phyloP scores from a whole-genome alignment of 352 stramenopile species.

The Globisporangium recalcitrans region DNA sequence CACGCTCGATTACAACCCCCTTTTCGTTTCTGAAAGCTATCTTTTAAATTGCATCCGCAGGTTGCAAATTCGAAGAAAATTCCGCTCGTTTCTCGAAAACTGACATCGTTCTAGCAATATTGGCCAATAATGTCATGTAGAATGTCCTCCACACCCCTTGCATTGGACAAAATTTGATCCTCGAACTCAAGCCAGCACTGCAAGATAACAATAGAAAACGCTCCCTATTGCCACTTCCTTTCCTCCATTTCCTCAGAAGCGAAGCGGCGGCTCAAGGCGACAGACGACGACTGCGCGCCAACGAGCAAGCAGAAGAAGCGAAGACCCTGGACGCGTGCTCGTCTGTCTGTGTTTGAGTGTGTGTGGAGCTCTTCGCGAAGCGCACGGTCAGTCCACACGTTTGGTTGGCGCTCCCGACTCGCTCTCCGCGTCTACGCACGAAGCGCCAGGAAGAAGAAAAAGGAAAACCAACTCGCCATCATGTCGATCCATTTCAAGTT shows the following conservation, averaged over 20 bases:
- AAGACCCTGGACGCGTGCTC: neutral
- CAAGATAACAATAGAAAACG: neutral
- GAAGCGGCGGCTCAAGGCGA: neutral
- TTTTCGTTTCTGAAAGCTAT: neutral
- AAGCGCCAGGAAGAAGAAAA: neutral
- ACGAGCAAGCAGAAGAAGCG: neutral
- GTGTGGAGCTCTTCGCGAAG: neutral
- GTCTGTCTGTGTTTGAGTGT: neutral
- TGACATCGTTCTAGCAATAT: neutral
- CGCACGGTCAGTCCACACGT: no score
- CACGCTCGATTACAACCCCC: neutral
- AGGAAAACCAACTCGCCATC: constrained; percentile 25
- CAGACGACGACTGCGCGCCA: neutral
- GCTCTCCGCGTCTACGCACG: neutral
- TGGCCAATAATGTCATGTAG: neutral
- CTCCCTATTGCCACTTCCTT: neutral
- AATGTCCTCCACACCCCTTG: neutral
- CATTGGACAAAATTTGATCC: neutral
- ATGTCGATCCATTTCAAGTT: constrained; percentile 93
- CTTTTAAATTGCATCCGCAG: neutral
- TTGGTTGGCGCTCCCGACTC: neutral
- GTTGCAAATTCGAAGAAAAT: neutral
- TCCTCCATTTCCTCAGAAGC: neutral
- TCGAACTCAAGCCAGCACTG: neutral
- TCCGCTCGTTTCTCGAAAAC: neutral